These are phyloP conservation scores for Cadophora gregata DNA, from an alignment of 2,329 filamentous ascomycete genomes.

Conservation along the genomic window DNA sequence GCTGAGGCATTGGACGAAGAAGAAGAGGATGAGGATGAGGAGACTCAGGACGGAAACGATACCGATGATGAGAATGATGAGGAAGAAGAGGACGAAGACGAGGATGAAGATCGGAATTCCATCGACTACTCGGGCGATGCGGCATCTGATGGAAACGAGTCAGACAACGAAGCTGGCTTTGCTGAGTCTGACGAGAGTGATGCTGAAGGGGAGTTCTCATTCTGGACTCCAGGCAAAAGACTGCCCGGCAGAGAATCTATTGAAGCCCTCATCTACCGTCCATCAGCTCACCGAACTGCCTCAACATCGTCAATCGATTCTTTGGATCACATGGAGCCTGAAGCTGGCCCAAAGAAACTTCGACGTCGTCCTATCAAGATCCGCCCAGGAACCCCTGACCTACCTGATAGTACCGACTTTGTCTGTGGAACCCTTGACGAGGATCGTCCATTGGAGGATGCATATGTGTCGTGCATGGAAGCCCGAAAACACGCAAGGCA, in stretches of 20 bases:
- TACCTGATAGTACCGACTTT: slow-evolving; percentile 97
- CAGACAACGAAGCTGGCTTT: slow-evolving; percentile 72
- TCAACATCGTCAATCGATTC: slow-evolving; percentile 68
- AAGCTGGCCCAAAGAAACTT: slow-evolving; percentile 27
- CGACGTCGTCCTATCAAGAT: slow-evolving; percentile 56
- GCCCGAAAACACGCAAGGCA: slow-evolving; percentile 83
- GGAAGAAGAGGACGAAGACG: slow-evolving; percentile 69
- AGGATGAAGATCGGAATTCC: slow-evolving; percentile 54
- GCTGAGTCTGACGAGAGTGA: slow-evolving; percentile 73
- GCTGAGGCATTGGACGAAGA: slow-evolving; percentile 83
- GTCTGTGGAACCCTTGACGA: slow-evolving; percentile 98
- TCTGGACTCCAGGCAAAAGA: slow-evolving; percentile 59
- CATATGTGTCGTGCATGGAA: slow-evolving; percentile 85
- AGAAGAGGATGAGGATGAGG: slow-evolving; percentile 56
- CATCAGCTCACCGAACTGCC: slow-evolving; percentile 47
- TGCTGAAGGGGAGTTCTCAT: slow-evolving; percentile 66
- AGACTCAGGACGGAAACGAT: slow-evolving; percentile 53
- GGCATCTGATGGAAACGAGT: slow-evolving; percentile 68
- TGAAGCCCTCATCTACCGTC: slow-evolving; percentile 37
- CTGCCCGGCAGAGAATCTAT: slow-evolving; percentile 38
- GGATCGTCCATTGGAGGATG: slow-evolving; percentile 91
- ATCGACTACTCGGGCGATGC: slow-evolving; percentile 72
- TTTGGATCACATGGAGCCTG: slow-evolving; percentile 41
- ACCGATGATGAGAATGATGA: slow-evolving; percentile 68
- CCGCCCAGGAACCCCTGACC: slow-evolving; percentile 74